phyloP scores from a whole-genome alignment of 371 early-diverging fungal species.

The Mortierella sp. region DNA sequence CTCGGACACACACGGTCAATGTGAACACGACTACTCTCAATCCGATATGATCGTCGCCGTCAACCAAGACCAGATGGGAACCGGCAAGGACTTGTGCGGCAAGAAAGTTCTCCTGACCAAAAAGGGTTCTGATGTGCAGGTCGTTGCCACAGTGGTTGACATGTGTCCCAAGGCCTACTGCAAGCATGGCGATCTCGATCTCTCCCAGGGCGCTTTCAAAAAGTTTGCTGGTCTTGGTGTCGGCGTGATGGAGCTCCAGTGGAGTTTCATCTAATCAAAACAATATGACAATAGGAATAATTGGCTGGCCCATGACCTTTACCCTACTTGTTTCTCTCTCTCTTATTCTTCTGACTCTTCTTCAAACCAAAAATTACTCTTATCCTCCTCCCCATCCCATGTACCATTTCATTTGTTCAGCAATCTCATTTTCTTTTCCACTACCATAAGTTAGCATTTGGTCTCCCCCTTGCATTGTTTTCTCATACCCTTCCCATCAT shows the following conservation, averaged over 20 bases:
- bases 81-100: slow-evolving; percentile 38
- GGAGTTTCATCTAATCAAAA: slow-evolving; percentile 37
- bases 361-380: too few species aligned
- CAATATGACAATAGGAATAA: not conserved
- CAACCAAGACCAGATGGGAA: slow-evolving; percentile 55
- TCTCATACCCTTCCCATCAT: not conserved
- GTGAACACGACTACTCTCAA: slow-evolving; percentile 48
- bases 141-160: slow-evolving; percentile 44
- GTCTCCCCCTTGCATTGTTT: not conserved
- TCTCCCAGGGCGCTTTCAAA: slow-evolving; percentile 56
- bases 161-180: slow-evolving; percentile 53
- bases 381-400: too few species aligned
- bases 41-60: slow-evolving; percentile 55
- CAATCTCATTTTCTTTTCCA: too few species aligned
- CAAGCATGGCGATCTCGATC: slow-evolving; percentile 41
- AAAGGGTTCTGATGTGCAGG: slow-evolving; percentile 33
- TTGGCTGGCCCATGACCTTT: not conserved
- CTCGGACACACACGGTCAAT: slow-evolving; percentile 50
- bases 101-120: slow-evolving; percentile 39
- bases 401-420: too few species aligned
- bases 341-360: slow-evolving; percentile 1
- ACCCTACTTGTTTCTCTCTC: not conserved
- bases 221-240: slow-evolving; percentile 38
- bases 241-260: slow-evolving; percentile 32
- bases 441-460: not conserved